These are phyloP conservation scores for Teunomyces gatunensis DNA, from an alignment of 805 yeast species.

Conservation along the genomic window DNA sequence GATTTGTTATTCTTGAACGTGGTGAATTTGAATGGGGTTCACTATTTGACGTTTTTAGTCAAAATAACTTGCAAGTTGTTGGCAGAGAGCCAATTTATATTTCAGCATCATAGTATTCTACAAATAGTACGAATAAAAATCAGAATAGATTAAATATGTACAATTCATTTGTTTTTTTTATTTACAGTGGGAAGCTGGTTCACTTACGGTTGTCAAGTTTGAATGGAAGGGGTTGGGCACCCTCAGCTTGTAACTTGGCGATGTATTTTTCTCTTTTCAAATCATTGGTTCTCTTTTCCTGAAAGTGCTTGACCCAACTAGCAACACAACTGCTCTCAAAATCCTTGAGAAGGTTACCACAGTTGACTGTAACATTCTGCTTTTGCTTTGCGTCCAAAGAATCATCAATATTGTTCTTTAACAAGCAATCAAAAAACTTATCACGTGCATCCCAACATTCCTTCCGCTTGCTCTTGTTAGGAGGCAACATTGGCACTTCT, in stretches of 20 bases:
- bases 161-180: not conserved
- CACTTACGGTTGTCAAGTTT: conserved; percentile 23
- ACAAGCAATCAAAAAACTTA: conserved; percentile 69
- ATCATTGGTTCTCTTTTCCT: conserved; percentile 82
- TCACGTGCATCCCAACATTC: conserved; percentile 93
- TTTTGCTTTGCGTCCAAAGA: conserved; percentile 57
- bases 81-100: conserved; percentile 35
- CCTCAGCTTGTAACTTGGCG: conserved; percentile 67
- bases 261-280: conserved; percentile 64
- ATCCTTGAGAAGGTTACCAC: conserved; percentile 54
- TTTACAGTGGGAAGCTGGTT: conserved; percentile 3
- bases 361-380: conserved; percentile 48
- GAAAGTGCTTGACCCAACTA: conserved; percentile 87
- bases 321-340: conserved; percentile 77
- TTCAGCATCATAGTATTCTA: conserved; percentile 18
- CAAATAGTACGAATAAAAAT: not conserved
- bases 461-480: conserved; percentile 66
- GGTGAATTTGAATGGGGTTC: conserved; percentile 84
- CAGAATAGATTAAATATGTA: not conserved
- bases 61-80: conserved; percentile 16
- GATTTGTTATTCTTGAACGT: conserved; percentile 64
- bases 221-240: conserved; percentile 42
- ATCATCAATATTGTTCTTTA: conserved; percentile 62
- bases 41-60: conserved; percentile 26
- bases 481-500: conserved; percentile 39